Base-by-base conservation (phyloP, 2,329 filamentous ascomycete species). In the Xylaria sp. region DNA sequence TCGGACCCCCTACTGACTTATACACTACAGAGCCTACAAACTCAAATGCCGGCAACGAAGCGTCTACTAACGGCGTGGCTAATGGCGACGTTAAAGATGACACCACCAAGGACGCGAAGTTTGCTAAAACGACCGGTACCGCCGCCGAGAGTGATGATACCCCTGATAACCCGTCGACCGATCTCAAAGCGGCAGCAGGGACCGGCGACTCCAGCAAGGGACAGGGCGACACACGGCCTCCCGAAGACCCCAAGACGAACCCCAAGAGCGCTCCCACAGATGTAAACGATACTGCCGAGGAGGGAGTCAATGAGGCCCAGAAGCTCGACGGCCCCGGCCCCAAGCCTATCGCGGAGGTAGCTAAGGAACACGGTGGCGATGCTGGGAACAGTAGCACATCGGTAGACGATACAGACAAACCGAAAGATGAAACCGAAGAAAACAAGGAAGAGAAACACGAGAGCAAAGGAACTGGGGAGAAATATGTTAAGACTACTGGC, bases 401-500 rank as follows among this genome's bases (percentile, higher is more conserved):
- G 34, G 34, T 64, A 45, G 76, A 77, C n/a, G 78, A 78, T 21
- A 76, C 78, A 30, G 17, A 14, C 4, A 45, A 62, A 24, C 24
- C 27, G 5, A 39, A 68, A 21, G 78, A 68, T 7, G 79, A 78
- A n/a, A 78, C 75, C 21, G 72, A 74, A 4, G 57, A 67, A 12
- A 64, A 67, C 12, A 75, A 68, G 8, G 72, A 65, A 21, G 71
- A 70, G 1, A 72, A 75, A 30, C 67, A 71, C 47, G 63, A 75
- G 11, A 78, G 79, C 14, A 79, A 84, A 69, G 85, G 84, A 1
- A 88, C 85, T 0, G 88, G 88, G 6, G 85, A 88, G 76, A 75
- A 86, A 73, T 86, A 86, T 67, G 83, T 90, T 70, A 87, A 85
- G 78, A 85, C 84, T 24, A 84, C 83, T 0, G 90, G 90, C 0